phyloP scores from a whole-genome alignment of 2,329 filamentous ascomycete species.

The Verticillium albo-atrum region DNA sequence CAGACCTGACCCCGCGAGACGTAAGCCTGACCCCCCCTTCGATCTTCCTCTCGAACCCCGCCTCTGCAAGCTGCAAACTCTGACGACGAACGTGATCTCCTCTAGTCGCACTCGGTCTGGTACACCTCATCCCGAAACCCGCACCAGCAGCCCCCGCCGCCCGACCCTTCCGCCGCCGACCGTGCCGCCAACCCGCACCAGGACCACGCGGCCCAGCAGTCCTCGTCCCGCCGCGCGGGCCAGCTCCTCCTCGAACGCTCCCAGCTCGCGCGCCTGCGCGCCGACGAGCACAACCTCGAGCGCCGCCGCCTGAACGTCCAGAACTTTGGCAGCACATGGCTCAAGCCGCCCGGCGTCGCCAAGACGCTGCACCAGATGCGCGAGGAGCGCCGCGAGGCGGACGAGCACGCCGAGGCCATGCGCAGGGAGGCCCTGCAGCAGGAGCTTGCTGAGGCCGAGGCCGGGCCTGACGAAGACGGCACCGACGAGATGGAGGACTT shows the following conservation, averaged over 20 bases:
- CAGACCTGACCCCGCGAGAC: constrained; percentile 65
- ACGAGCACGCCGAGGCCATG: constrained; percentile 76
- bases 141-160: constrained; percentile 26
- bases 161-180: constrained; percentile 25
- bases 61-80: neutral
- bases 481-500: constrained; percentile 48
- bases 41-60: neutral
- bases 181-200: constrained; percentile 16
- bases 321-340: constrained; percentile 85
- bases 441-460: constrained; percentile 68
- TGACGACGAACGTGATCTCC: neutral
- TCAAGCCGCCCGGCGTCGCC: constrained; percentile 78
- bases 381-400: constrained; percentile 83
- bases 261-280: constrained; percentile 62
- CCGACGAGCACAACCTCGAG: constrained; percentile 73
- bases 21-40: constrained; percentile 42
- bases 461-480: constrained; percentile 31
- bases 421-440: constrained; percentile 66
- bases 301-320: constrained; percentile 76
- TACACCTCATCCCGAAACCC: constrained; percentile 61
- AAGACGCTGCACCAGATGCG: constrained; percentile 89
- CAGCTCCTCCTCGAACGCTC: constrained; percentile 50
- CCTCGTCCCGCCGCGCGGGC: constrained; percentile 25
- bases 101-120: constrained; percentile 68
- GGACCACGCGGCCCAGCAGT: constrained; percentile 15